phyloP scores from a whole-genome alignment of 164 flowering plant species.

The Hamamelis virginiana region DNA sequence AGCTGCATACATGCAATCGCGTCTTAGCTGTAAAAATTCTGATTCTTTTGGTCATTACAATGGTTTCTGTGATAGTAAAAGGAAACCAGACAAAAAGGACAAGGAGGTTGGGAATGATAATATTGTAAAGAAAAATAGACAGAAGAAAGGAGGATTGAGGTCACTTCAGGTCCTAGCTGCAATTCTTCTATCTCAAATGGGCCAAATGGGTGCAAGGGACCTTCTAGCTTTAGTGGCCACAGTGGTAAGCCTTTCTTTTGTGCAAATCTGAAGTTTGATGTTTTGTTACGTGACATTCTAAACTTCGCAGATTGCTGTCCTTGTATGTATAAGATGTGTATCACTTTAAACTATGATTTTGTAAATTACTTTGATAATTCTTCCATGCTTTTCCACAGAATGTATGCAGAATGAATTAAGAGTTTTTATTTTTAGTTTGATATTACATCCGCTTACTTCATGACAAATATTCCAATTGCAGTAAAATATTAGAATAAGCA shows the following conservation, averaged over 20 bases:
- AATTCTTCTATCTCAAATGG: conserved; percentile 81
- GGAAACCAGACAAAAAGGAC: conserved; percentile 25
- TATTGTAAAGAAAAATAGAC: conserved; percentile 30
- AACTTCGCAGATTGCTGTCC: neutral
- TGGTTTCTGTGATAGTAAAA: conserved; percentile 37
- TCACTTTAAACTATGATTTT: no score
- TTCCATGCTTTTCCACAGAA: no score
- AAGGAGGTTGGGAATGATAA: conserved; percentile 24
- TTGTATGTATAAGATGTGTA: no score
- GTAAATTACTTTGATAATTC: no score
- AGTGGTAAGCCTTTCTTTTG: conserved; percentile 53
- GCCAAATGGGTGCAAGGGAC: conserved; percentile 62
- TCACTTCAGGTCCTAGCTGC: conserved; percentile 80
- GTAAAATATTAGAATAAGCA: no score
- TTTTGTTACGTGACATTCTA: neutral
- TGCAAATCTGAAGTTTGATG: neutral
- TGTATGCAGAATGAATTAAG: no score
- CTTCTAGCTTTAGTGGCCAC: conserved; percentile 68
- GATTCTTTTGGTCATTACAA: conserved; percentile 36
- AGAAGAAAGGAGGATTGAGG: conserved; percentile 67
- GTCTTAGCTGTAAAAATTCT: conserved; percentile 31
- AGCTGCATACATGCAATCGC: conserved; percentile 73
- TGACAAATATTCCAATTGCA: no score
- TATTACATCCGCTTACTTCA: no score
- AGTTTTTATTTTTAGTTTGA: no score